Evolutionary conservation across 2,329 filamentous ascomycete genomes (phyloP).

Genomic region (Cylindrodendrum hubeiense): DNA sequence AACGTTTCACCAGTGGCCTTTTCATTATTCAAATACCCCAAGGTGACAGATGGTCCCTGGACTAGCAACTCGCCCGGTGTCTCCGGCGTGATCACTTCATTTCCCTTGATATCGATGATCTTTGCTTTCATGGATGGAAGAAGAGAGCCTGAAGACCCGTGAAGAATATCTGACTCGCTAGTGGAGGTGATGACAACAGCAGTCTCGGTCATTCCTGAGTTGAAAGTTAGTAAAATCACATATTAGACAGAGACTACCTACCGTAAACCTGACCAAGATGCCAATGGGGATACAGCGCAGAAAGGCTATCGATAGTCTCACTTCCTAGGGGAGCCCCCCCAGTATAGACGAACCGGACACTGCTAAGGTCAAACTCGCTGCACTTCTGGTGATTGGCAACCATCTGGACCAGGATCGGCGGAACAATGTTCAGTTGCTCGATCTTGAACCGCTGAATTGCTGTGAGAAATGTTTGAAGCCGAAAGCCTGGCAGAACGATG

Average conservation of each 20-base stretch:
- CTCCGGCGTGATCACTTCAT: slow-evolving; percentile 75
- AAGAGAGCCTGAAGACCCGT: neutral
- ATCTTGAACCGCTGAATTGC: slow-evolving; percentile 59
- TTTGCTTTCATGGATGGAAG: neutral
- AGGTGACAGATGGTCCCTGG: slow-evolving; percentile 78
- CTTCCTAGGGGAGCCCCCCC: slow-evolving; percentile 2
- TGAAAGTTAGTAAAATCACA: neutral
- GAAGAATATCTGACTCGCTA: neutral
- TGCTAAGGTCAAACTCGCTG: slow-evolving; percentile 31
- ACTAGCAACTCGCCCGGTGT: slow-evolving; percentile 85
- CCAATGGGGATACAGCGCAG: neutral
- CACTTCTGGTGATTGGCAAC: slow-evolving; percentile 23
- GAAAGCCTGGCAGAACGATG: slow-evolving; percentile 80
- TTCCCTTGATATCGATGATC: slow-evolving; percentile 65
- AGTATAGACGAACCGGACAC: slow-evolving; percentile 30
- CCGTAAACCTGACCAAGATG: slow-evolving; percentile 3
- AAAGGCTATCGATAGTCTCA: neutral
- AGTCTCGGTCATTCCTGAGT: neutral
- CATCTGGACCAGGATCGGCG: slow-evolving; percentile 33
- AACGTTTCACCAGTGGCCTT: slow-evolving; percentile 86
- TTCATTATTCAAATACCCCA: slow-evolving; percentile 89
- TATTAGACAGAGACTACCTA: neutral
- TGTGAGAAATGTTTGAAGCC: slow-evolving; percentile 71
- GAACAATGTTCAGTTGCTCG: slow-evolving; percentile 33
- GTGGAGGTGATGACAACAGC: neutral